These are phyloP conservation scores for Xenosphaeropsis pyriputrescens DNA, from an alignment of 2,329 filamentous ascomycete genomes.

Conservation along the genomic window DNA sequence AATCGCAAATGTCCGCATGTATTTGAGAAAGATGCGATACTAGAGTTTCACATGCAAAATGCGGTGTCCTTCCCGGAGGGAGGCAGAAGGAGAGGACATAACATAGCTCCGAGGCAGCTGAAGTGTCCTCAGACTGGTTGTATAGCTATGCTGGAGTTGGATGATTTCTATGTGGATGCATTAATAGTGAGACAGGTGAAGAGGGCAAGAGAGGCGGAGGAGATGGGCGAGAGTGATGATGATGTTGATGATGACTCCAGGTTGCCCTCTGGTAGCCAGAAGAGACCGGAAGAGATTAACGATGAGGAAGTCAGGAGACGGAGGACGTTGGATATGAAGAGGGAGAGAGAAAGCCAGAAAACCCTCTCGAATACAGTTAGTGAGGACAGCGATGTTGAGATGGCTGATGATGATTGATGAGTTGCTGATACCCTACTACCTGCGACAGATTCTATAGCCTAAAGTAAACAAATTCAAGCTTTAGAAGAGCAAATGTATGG, in stretches of 20 bases:
- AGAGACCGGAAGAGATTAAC: background rate
- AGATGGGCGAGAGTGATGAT: background rate
- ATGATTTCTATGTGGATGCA: background rate
- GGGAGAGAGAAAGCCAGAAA: background rate
- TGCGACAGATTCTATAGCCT: no score
- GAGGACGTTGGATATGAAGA: background rate
- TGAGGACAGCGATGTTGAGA: no score
- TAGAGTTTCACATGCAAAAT: slow-evolving; percentile 24
- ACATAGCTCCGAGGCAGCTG: slow-evolving; percentile 16
- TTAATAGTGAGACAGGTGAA: background rate
- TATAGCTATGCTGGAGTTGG: slow-evolving; percentile 26
- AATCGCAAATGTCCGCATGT: slow-evolving; percentile 55
- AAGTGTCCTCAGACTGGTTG: slow-evolving; percentile 55
- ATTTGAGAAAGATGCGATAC: slow-evolving; percentile 52
- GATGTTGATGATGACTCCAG: background rate
- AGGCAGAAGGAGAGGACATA: slow-evolving; percentile 2
- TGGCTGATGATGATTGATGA: no score
- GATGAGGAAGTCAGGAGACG: background rate
- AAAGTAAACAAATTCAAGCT: no score
- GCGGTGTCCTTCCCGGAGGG: slow-evolving; percentile 3
- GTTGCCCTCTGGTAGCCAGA: background rate
- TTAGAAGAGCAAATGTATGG: no score
- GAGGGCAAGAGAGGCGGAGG: background rate
- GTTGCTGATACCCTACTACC: no score
- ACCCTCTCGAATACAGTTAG: no score